Base-by-base conservation (phyloP, 2,329 filamentous ascomycete species). In the Penicillium capsulatum region DNA sequence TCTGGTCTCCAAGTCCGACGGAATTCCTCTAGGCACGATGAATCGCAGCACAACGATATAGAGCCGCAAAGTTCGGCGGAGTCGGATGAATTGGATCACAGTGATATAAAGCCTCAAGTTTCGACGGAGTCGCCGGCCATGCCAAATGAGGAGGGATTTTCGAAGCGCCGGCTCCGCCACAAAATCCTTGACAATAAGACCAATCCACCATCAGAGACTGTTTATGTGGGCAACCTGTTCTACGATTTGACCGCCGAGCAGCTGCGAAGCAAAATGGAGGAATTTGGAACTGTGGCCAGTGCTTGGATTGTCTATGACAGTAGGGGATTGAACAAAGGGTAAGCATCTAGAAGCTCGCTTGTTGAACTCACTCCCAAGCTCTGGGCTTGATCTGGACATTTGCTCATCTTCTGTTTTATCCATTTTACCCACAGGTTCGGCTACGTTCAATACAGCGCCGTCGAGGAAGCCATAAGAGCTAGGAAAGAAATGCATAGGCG, bases 201-300 rank as follows among this genome's bases (percentile, higher is more conserved):
- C n/a, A 35, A 28, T 11, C 37, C 47, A 20, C 38, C 50, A n/a
- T 66, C 66, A 13, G 64, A 65, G 45, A 75, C 69, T 6, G 53
- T 86, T 41, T 87, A 83, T 54, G 58, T 86, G 47, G 81, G 80
- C 44, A 87, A 87, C 63, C 66, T 87, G 31, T 80, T 79, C 60
- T 87, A 80, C 59, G 81, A 86, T 57, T 74, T 83, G 40, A 80
- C 74, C 4, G 72, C 76, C 4, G 72, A 76, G 19, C 75, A 83
- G 48, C 54, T 88, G 32, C 68, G 72, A 52, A 70, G 73, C 35
- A 74, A 80, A 31, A 82, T 86, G 58, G 60, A 67, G 45, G 70
- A 74, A 33, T 81, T 79, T 66, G 75, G 82, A 34, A 62, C 67
- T 8, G 65, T 86, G 42, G 56, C 68, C 32, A 69, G 66, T 34